These are phyloP conservation scores for Calonectria multiphialidica DNA, from an alignment of 2,329 filamentous ascomycete genomes.

Conservation along the genomic window DNA sequence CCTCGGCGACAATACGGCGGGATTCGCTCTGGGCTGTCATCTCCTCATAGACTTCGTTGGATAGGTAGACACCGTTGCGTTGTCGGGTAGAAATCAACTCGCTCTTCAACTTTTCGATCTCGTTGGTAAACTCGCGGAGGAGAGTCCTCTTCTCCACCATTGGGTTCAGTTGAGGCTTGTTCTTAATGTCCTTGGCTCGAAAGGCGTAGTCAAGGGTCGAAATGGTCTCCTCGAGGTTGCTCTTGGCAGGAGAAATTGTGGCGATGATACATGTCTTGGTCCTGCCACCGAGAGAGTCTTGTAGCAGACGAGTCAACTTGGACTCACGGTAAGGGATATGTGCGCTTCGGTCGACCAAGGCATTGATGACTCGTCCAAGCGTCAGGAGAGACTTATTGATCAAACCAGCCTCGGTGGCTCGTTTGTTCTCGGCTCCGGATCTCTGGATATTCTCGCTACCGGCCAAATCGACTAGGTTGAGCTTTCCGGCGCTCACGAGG, in stretches of 20 bases:
- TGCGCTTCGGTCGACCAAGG: conserved; percentile 87
- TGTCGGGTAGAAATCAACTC: conserved; percentile 94
- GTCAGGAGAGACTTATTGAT: conserved; percentile 99
- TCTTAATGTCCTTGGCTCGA: conserved; percentile 97
- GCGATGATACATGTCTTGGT: conserved; percentile 99
- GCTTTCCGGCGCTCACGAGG: conserved; percentile 89
- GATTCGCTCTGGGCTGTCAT: conserved; percentile 94
- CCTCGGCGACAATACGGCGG: conserved; percentile 88
- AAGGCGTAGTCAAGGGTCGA: conserved; percentile 98
- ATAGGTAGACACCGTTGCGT: conserved; percentile 94
- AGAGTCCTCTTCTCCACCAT: conserved; percentile 94
- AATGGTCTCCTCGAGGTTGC: conserved; percentile 97
- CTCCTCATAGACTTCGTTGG: conserved; percentile 89
- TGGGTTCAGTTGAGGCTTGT: conserved; percentile 96
- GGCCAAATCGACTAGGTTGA: conserved; percentile 96
- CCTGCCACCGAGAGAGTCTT: conserved; percentile 94
- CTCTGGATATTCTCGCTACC: conserved; percentile 98
- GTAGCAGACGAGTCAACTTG: conserved; percentile 91
- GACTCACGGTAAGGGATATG: conserved; percentile 96
- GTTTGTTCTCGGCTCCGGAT: conserved; percentile 97
- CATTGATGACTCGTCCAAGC: conserved; percentile 96
- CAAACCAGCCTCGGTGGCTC: conserved; percentile 92
- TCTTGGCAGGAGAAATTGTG: conserved; percentile 93
- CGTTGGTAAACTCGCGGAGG: conserved; percentile 87
- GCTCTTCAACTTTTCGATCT: conserved; percentile 95